Evolutionary conservation across 148 eudicot genomes (phyloP), one percentile per base, ranked within the genome.

Genomic region (Nepenthes mirabilis): DNA sequence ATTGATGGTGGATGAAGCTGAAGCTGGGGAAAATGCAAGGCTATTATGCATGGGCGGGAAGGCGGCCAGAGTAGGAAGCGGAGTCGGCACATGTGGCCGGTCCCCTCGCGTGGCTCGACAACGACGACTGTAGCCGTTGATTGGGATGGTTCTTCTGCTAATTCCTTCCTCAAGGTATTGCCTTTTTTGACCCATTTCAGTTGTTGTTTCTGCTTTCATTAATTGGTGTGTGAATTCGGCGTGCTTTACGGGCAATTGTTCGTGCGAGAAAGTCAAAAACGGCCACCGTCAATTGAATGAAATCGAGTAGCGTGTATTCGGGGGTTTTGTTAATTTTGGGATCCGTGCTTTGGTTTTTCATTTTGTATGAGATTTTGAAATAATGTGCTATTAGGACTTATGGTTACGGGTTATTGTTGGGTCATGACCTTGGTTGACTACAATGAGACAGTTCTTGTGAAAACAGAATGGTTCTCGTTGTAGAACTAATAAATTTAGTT

Each of bases 71-170:
- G 32, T 63, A 51, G 74, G 65, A 75, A 65, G 62, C 74, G 55
- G 62, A 49, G 52, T 72, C 74, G 74, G 74, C 74, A 63, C 67
- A 75, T 79, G 83, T 67, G 59, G 75, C 60, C 83, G 64, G 75
- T 62, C 63, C 57, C 77, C 40, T 49, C 71, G 47, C 64, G 64
- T 59, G 64, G 52, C 57, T 11, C 61, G 14, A 33, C 48, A 58
- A 59, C 75, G 60, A 56, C 33, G 68, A 59, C 70, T 55, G 68
- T 62, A 36, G 67, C 32, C 32, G 58, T 55, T 58, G 69, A 70
- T 65, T 65, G 72, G 9, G 43, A 52, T 53, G 71, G 61, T 48
- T 62, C 69, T 52, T 47, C 72, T 2, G 36, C 37, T 72, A 61
- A 45, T 63, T 67, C 33, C 34, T 70, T 79, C 60, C 13, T 45